phyloP scores from a whole-genome alignment of 2,329 filamentous ascomycete species.

The Dryadomyces sulphureus region DNA sequence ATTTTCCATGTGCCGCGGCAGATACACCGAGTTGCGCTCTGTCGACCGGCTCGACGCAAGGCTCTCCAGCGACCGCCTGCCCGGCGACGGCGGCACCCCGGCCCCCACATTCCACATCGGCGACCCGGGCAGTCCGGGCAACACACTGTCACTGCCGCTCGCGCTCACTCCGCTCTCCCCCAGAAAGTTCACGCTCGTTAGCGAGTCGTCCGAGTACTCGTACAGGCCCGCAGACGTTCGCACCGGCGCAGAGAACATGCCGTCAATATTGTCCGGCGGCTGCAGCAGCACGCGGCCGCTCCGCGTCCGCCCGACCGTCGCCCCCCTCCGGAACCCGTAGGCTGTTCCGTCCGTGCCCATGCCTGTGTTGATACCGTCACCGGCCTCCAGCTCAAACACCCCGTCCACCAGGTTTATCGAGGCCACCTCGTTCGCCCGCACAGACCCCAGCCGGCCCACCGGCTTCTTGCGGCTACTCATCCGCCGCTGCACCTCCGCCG shows the following conservation, averaged over 20 bases:
- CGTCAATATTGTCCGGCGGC: slow-evolving; percentile 61
- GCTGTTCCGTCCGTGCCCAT: slow-evolving; percentile 27
- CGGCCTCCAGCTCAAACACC: not conserved
- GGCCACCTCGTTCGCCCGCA: not conserved
- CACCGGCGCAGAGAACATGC: slow-evolving; percentile 61
- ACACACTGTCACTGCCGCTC: not conserved
- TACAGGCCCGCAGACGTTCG: slow-evolving; percentile 55
- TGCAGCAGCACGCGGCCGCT: slow-evolving; percentile 38
- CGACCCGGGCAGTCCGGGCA: not conserved
- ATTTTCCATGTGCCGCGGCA: slow-evolving; percentile 55
- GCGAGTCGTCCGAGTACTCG: slow-evolving; percentile 51
- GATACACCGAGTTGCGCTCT: slow-evolving; percentile 41
- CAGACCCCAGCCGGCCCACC: slow-evolving; percentile 9
- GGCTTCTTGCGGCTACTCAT: slow-evolving; percentile 12
- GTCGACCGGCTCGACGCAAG: slow-evolving; percentile 41
- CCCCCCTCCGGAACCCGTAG: slow-evolving; percentile 13
- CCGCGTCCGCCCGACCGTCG: slow-evolving; percentile 26
- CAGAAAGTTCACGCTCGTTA: slow-evolving; percentile 33
- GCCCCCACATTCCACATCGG: not conserved
- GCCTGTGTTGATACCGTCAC: slow-evolving; percentile 17
- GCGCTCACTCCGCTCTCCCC: slow-evolving; percentile 6
- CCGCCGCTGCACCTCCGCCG: slow-evolving; percentile 25
- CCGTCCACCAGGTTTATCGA: too few relatives aligned
- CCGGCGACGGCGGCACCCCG: slow-evolving; percentile 21
- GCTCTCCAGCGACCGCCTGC: slow-evolving; percentile 34